Conservation (phyloP, 352 stramenopile genomes). For the Blastocystis sp. region DNA sequence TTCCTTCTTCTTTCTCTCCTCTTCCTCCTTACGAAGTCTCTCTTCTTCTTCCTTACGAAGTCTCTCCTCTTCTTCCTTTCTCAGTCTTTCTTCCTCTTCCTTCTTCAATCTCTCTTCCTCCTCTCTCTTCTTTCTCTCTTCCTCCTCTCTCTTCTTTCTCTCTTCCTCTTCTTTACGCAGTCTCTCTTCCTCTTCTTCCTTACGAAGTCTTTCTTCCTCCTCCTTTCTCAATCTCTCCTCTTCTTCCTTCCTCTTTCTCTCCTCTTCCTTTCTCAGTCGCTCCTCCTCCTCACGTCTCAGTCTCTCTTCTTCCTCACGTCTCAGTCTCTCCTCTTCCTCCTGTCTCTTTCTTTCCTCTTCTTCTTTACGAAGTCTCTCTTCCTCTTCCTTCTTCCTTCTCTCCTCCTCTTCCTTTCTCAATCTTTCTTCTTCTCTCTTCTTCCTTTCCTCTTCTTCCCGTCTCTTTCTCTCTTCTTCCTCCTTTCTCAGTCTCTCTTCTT, state of each 20-base stretch:
- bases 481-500: background rate
- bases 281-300: background rate
- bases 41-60: too few species aligned
- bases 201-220: too few species aligned
- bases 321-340: background rate
- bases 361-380: background rate
- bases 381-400: background rate
- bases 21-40: too few species aligned
- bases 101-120: too few species aligned
- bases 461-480: background rate
- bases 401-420: background rate
- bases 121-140: too few species aligned
- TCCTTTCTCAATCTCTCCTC: too few species aligned
- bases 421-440: background rate
- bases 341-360: conserved; percentile 3
- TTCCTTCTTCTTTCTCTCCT: background rate
- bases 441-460: background rate
- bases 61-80: too few species aligned
- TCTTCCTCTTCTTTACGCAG: too few species aligned
- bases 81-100: too few species aligned
- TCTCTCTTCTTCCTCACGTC: background rate
- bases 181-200: too few species aligned
- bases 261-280: background rate
- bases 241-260: background rate
- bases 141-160: too few species aligned